Evolutionary conservation across 768 basidiomycete genomes (phyloP), one percentile per base, ranked within the genome.

Genomic region (Leccinum sublutescens): DNA sequence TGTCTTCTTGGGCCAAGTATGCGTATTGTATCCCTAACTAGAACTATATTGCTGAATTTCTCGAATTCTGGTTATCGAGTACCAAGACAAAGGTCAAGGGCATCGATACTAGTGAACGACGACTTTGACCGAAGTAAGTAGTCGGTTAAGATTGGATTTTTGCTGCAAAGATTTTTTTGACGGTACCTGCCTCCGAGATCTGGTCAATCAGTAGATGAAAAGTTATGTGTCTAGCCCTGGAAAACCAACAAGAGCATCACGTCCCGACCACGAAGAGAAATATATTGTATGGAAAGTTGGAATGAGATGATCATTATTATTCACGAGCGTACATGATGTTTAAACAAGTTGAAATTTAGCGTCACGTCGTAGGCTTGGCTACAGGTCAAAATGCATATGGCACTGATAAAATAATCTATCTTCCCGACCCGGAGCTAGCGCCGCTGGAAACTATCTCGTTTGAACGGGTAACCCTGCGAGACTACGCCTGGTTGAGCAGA

Each of bases 101-200:
- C 33, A 33, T 33, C 12, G 12, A 33, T 31, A 31, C 29, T 10
- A 31, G 9, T 14, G 12, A 10, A 12, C 33, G 12, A 34, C 34
- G 14, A 31, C 34, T 36, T 14, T 12, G 34, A 15, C 14, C 5
- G 40, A 43, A 40, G 40, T 40, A n/a, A 5, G 3, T 40, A 5
- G 5, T n/a, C 38, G 15, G 14, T n/a, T 17, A 8, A 40, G n/a
- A 43, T 3, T 10, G 17, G 3, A 43, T n/a, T 17, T 17, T 10
- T 7, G 10, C 17, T 43, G 9, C n/a, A 23, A 9, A n/a, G 1
- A 14, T 52, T 66, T 25, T 23, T 47, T 60, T 19, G 67, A 38
- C 12, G 73, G 66, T 10, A 76, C 76, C 65, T 68, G 73, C 56
- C 78, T 79, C 0, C 5, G 34, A 36, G 80, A 82, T 9, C 80